These are phyloP conservation scores for Biscogniauxia mediterranea DNA, from an alignment of 2,329 filamentous ascomycete genomes.

Conservation along the genomic window DNA sequence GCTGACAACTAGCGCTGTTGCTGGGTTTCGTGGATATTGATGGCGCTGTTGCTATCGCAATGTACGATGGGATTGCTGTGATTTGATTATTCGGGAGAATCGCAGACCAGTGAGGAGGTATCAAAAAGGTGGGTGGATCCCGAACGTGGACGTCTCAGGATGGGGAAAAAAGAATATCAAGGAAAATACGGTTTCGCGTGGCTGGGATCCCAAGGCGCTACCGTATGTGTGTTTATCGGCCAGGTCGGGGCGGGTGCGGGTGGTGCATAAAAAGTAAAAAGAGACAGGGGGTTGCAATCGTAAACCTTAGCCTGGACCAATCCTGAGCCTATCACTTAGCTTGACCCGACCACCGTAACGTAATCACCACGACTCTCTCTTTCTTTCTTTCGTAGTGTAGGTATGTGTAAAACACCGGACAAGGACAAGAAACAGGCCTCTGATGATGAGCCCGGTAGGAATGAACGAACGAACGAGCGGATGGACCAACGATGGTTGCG, in stretches of 20 bases:
- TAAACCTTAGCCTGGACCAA: neutral
- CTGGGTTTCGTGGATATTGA: neutral
- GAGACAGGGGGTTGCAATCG: neutral
- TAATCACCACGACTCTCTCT: neutral
- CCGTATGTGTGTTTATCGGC: neutral
- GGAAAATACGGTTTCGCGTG: conserved; percentile 26
- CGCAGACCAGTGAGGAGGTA: neutral
- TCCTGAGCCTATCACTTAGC: neutral
- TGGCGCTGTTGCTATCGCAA: neutral
- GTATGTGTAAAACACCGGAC: neutral
- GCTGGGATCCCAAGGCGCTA: conserved; percentile 18
- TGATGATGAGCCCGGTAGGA: neutral
- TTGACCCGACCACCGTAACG: neutral
- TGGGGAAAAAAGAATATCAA: conserved; percentile 18
- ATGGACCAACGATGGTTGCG: too few species aligned
- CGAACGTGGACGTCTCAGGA: conserved; percentile 25
- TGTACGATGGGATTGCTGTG: conserved; percentile 2
- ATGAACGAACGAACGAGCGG: too few species aligned
- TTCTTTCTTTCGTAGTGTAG: neutral
- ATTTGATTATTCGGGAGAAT: neutral
- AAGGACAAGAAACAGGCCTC: neutral
- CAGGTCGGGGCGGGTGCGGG: neutral
- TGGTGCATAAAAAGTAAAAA: neutral
- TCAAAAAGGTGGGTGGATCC: conserved; percentile 12
- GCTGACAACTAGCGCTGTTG: neutral